These are phyloP conservation scores for Ascoidea tarda DNA, from an alignment of 805 yeast species.

Conservation along the genomic window DNA sequence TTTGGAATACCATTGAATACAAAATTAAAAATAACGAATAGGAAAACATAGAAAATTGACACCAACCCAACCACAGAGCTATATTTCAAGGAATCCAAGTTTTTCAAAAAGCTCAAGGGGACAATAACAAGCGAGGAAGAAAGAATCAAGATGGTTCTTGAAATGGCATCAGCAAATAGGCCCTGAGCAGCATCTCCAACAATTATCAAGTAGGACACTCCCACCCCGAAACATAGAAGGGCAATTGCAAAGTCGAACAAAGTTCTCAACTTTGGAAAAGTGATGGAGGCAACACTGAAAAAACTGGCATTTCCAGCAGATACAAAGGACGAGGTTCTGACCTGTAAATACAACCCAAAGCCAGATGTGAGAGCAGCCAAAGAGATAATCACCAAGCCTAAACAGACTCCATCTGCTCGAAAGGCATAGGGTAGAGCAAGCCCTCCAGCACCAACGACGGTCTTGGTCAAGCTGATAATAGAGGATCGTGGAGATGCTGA, in stretches of 20 bases:
- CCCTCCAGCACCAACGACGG: constrained; percentile 72
- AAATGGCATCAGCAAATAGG: constrained; percentile 23
- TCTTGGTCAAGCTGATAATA: constrained; percentile 52
- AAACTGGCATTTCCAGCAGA: constrained; percentile 52
- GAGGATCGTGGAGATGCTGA: constrained; percentile 44
- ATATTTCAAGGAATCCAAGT: constrained; percentile 53
- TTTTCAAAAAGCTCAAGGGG: constrained; percentile 49
- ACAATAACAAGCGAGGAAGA: constrained; percentile 34
- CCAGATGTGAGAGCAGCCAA: constrained; percentile 55
- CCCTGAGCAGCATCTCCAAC: constrained; percentile 69
- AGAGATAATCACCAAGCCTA: constrained; percentile 40
- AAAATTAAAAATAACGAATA: constrained; percentile 39
- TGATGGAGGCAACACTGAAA: constrained; percentile 53
- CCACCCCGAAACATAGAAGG: constrained; percentile 70
- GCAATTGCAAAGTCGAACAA: constrained; percentile 63
- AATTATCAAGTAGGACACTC: constrained; percentile 54
- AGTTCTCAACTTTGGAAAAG: constrained; percentile 57
- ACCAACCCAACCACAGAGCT: constrained; percentile 57
- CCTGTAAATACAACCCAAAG: constrained; percentile 52
- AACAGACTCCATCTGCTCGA: constrained; percentile 46
- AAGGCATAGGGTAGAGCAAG: constrained; percentile 66
- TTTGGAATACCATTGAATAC: constrained; percentile 28
- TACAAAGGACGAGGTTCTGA: constrained; percentile 39
- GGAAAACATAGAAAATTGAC: constrained; percentile 48
- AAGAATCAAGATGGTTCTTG: constrained; percentile 27